Evolutionary conservation across 169 alveolate species (phyloP).

Genomic region (Ichthyophthirius multifiliis): DNA sequence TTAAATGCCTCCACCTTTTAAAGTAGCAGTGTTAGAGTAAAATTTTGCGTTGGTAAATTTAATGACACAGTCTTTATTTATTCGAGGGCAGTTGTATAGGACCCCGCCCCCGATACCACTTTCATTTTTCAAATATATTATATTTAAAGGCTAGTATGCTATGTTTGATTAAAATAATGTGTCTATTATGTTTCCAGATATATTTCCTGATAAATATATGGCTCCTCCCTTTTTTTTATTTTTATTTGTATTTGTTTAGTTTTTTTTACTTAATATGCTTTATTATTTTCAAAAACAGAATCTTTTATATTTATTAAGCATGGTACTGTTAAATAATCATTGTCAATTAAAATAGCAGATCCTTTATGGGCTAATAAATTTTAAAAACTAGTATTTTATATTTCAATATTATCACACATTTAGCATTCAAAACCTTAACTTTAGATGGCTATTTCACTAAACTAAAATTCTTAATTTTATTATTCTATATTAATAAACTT

Average conservation of each 20-base stretch:
- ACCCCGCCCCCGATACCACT: not conserved
- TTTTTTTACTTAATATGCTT: not conserved
- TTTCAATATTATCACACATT: not conserved
- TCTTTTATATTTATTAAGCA: not conserved
- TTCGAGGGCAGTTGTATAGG: not conserved
- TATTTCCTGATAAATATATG: not conserved
- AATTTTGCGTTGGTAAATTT: not conserved
- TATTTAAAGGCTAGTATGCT: not conserved
- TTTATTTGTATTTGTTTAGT: not conserved
- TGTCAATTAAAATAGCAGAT: not conserved
- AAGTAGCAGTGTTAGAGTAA: not conserved
- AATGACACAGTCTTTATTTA: not conserved
- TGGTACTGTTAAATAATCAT: not conserved
- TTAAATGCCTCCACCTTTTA: not conserved
- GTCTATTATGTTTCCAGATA: not conserved
- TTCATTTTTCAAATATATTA: not conserved
- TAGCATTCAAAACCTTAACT: not conserved
- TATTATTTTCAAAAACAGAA: not conserved
- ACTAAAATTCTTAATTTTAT: not conserved
- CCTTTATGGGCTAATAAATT: not conserved
- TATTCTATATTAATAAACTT: not conserved
- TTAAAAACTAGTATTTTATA: not conserved
- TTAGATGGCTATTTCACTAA: not conserved
- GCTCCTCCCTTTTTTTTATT: slow-evolving; percentile 7
- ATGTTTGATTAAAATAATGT: not conserved